Evolutionary conservation across 2,329 filamentous ascomycete species (phyloP).

Genomic region (Xylaria sp.): DNA sequence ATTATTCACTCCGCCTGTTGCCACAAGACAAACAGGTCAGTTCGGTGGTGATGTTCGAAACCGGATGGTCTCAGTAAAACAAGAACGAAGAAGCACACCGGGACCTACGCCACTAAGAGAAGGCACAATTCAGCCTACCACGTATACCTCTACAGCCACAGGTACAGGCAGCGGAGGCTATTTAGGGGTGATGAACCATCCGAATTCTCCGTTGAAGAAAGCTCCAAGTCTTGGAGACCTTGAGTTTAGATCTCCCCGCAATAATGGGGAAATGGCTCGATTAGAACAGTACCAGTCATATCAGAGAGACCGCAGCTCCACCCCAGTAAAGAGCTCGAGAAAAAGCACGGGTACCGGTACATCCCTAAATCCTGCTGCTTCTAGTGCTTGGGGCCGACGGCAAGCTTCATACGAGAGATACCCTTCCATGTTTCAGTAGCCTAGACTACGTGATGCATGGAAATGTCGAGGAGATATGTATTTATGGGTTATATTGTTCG

Average conservation of each 20-base stretch:
- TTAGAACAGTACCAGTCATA: slow-evolving; percentile 59
- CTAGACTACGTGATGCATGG: neutral
- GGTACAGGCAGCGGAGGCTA: slow-evolving; percentile 70
- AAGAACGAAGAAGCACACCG: slow-evolving; percentile 78
- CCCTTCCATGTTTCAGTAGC: slow-evolving; percentile 50
- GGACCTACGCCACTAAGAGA: slow-evolving; percentile 60
- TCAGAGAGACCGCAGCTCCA: slow-evolving; percentile 45
- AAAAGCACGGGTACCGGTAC: slow-evolving; percentile 46
- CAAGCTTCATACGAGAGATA: slow-evolving; percentile 48
- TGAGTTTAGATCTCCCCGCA: slow-evolving; percentile 61
- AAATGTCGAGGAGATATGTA: neutral
- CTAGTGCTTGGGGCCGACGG: slow-evolving; percentile 42
- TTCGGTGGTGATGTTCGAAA: slow-evolving; percentile 47
- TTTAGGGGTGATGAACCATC: slow-evolving; percentile 82
- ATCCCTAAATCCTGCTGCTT: slow-evolving; percentile 36
- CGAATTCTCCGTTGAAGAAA: slow-evolving; percentile 86
- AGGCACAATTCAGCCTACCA: slow-evolving; percentile 39
- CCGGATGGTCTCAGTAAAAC: slow-evolving; percentile 70
- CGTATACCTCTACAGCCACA: slow-evolving; percentile 42
- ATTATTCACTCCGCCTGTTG: slow-evolving; percentile 56
- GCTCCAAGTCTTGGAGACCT: slow-evolving; percentile 72
- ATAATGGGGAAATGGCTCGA: slow-evolving; percentile 71
- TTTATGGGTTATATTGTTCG: slow-evolving; percentile 4
- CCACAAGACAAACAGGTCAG: slow-evolving; percentile 50
- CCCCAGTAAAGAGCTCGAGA: slow-evolving; percentile 46